Evolutionary conservation across 768 basidiomycete genomes (phyloP), one percentile per base, ranked within the genome.

Genomic region (Rhodosporidiobolus sp.): DNA sequence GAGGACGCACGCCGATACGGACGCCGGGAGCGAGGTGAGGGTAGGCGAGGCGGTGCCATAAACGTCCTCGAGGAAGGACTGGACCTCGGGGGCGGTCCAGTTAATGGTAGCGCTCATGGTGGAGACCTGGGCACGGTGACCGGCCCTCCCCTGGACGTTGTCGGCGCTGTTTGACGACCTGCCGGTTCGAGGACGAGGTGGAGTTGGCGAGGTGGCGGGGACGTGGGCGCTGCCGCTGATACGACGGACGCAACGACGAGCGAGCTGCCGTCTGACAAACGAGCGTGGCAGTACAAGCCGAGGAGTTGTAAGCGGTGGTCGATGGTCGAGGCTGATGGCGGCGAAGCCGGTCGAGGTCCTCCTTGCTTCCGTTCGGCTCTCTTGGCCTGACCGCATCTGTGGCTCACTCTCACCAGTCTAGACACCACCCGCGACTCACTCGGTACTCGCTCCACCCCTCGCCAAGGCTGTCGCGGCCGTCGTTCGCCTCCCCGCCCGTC

Each of bases 31-130:
- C 8, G 59, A 9, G 28, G 64, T 49, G 22, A 54, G 26, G 46
- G 50, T 56, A 9, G 64, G 20, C n/a, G 58, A n/a, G 52, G 59
- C 8, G 17, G 58, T 28, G 30, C 30, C 64, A 43, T 60, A 17
- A 35, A 62, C 7, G 34, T 54, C 30, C 4, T 17, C 28, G 58
- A 70, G 63, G 52, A 65, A 62, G 6, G 70, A 38, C 16, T 45
- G 28, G 46, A 66, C 70, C 26, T 43, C 64, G 4, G 70, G 45
- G n/a, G 65, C 64, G 2, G 16, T 24, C 56, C 65, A 53, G 49
- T 71, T 35, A 28, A 65, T 43, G 52, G 53, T 53, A n/a, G 50
- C 52, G 49, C 50, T 63, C 62, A 53, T 52, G n/a, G n/a, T n/a
- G n/a, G n/a, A n/a, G n/a, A n/a, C n/a, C n/a, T n/a, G n/a, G n/a